Evolutionary conservation across 805 yeast genomes (phyloP), one percentile per base, ranked within the genome.

Genomic region (Wickerhamiella siamensis): DNA sequence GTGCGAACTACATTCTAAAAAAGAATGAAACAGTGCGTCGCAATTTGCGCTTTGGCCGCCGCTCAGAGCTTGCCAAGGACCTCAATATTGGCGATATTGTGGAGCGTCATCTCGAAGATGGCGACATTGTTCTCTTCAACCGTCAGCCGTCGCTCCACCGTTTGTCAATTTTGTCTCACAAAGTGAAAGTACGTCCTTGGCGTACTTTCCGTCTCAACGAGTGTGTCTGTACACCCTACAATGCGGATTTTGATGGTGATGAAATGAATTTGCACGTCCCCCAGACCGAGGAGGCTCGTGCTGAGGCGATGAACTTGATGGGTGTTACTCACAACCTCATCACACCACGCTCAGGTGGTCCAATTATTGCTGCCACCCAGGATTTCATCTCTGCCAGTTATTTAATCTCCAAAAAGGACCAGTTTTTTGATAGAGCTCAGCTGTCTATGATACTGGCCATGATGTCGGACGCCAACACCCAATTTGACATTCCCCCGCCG

Each of bases 161-260:
- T 63, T 91, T 91, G 97, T 88, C 97, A 42, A 91, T 91, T 98
- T 91, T 91, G 97, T 94, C 95, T 15, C 99, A 91, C 61, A 75
- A 95, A 65, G 98, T 91, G 31, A 86, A 83, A 59, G 98, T 91
- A 37, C 86, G 91, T 95, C 99, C 99, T 10, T 91, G 86, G 60
- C 87, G 97, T 5, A 91, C 99, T 0, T 91, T 91, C 71, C 75
- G 99, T 67, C 71, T 91, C 67, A 91, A 91, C 59, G 69, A 91
- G 60, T 91, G 97, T 20, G 98, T 91, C 36, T 91, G 98, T 0
- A 84, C 97, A 16, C 99, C 99, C n/a, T 91, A 91, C 64, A 91
- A 91, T 66, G 99, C 99, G 36, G 99, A 91, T 79, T 91, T 91
- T 59, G 98, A 91, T 62, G 98, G 98, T 64, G 98, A 91, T 64